phyloP scores from a whole-genome alignment of 2,329 filamentous ascomycete genomes.

The Cryphonectria carpinicola region DNA sequence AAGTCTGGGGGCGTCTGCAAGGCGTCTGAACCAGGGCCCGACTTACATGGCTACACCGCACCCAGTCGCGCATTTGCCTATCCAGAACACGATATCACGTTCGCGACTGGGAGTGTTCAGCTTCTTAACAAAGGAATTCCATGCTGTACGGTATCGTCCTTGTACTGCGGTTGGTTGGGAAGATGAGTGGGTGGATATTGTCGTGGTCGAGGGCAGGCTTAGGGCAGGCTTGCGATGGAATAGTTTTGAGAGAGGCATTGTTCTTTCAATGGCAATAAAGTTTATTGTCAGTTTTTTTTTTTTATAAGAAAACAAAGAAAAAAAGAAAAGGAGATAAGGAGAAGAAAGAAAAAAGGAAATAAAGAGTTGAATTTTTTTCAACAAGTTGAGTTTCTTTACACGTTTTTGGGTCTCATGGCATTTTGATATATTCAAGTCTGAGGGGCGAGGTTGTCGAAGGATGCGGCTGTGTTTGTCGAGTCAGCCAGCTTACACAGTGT shows the following conservation, averaged over 20 bases:
- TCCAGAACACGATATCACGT: background rate
- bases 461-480: background rate
- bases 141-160: background rate
- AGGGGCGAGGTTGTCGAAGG: background rate
- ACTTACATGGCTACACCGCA: background rate
- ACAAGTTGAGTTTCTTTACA: background rate
- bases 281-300: background rate
- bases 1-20: background rate
- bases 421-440: background rate
- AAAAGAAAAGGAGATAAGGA: background rate
- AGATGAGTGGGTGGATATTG: background rate
- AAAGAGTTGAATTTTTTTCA: background rate
- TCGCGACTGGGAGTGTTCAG: background rate
- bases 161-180: background rate
- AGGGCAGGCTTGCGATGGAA: background rate
- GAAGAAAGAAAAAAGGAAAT: too few species aligned
- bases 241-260: background rate
- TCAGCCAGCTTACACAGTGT: background rate
- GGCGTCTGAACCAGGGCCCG: background rate
- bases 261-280: background rate
- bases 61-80: background rate
- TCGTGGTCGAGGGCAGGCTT: background rate
- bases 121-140: background rate
- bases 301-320: background rate
- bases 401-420: too few species aligned